Evolutionary conservation across 208 protist species (phyloP).

Genomic region (Spongospora subterranea): DNA sequence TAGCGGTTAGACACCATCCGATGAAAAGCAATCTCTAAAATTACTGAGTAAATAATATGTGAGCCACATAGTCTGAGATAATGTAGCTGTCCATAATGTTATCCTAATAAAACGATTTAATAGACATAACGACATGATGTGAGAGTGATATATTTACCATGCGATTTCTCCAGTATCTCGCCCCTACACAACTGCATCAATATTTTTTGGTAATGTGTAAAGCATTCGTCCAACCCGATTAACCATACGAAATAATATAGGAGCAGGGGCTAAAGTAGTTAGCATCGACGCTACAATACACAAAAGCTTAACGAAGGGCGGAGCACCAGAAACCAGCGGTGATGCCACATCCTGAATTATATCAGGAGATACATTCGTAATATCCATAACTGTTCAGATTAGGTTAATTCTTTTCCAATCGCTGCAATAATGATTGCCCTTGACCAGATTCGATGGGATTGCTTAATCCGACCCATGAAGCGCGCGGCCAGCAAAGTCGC

Average conservation of each 20-base stretch:
- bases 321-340: neutral
- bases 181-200: neutral
- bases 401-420: no score
- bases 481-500: no score
- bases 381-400: no score
- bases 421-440: no score
- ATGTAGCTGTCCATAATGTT: neutral
- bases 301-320: neutral
- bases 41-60: slow-evolving; percentile 36
- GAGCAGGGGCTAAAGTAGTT: neutral
- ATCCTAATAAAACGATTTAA: neutral
- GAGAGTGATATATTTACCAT: neutral
- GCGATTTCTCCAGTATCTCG: slow-evolving; percentile 42
- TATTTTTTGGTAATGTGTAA: neutral
- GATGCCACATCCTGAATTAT: no score
- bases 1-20: neutral
- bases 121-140: neutral
- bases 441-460: no score
- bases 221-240: neutral
- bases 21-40: neutral
- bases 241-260: slow-evolving; percentile 19
- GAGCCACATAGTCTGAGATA: neutral
- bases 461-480: no score
- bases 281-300: slow-evolving; percentile 23
- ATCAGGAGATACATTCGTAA: no score